Base-by-base conservation (phyloP, 768 basidiomycete genomes). In the Dacryopinax spathularia region DNA sequence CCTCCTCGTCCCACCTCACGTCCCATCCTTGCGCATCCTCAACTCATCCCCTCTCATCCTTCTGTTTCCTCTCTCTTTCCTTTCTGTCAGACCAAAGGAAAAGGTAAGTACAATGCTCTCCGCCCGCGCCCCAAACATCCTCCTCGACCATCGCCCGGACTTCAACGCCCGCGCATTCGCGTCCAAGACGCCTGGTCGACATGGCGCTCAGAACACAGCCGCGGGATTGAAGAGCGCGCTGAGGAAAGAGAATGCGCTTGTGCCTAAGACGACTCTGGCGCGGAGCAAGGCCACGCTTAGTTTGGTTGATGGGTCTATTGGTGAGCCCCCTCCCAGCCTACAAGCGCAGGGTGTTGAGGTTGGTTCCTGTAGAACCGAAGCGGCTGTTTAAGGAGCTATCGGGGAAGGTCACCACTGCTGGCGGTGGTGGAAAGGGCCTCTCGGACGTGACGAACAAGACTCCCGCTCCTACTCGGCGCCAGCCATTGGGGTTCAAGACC, bases 381-480 rank as follows among this genome's bases (percentile, higher is more conserved):
- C 12, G 48, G 29, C 29, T 56, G 13, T 56, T 56, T 20, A 56
- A 56, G 29, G 48, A 56, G 5, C 10, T 20, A 15, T 31, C 48
- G 25, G 12, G 5, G 6, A 56, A 56, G 25, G 5, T 29, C 10
- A 22, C 48, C n/a, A n/a, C n/a, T n/a, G n/a, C n/a, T n/a, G n/a
- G n/a, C n/a, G n/a, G n/a, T 13, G 13, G 15, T 2, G 48, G 48
- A 9, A 56, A 56, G 7, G 48, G 48, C 48, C 25, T 56, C 13
- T 56, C 48, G 4, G 48, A 56, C 18, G 48, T 56, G 48, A 56
- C 48, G 25, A 56, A 56, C 48, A 56, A 56, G 29, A 56, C 48
- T 3, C 48, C 48, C 6, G 48, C 48, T 56, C 48, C 29, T 3
- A 20, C 15, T 29, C 25, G 5, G 48, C 48, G 48, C 25, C 48